Percentiles rank a stretch among this genome's conserved stretches.
These are phyloP conservation scores for Trebouxia sp. DNA, from an alignment of 139 green algal genomes.

Conservation along the genomic window DNA sequence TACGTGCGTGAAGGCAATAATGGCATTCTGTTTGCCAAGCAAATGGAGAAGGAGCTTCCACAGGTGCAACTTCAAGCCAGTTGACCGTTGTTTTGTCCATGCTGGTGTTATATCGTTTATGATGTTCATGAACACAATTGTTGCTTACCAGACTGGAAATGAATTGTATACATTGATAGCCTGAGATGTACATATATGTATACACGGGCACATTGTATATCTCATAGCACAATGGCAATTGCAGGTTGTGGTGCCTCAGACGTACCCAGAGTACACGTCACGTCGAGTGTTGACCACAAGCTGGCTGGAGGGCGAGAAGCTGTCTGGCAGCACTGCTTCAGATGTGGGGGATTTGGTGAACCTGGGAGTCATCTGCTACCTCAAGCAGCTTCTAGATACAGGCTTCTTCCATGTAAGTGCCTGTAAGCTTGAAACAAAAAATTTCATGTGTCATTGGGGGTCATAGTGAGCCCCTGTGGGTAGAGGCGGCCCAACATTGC, in stretches of 20 bases:
- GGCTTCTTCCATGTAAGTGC: conserved; percentile 59
- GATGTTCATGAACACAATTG: too few relatives aligned
- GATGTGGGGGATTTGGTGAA: conserved; percentile 95
- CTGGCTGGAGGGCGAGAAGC: conserved; percentile 86
- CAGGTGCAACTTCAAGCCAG: conserved; percentile 60
- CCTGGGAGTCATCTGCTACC: conserved; percentile 97
- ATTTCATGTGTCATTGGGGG: too few relatives aligned
- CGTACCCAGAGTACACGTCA: conserved; percentile 82
- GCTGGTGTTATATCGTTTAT: too few relatives aligned
- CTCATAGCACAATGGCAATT: too few relatives aligned
- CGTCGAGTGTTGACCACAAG: conserved; percentile 83
- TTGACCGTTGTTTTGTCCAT: too few relatives aligned
- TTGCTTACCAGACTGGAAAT: too few relatives aligned
- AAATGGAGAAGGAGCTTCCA: conserved; percentile 90
- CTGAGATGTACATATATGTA: too few relatives aligned
- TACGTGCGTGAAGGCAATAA: conserved; percentile 95
- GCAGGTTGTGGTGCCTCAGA: conserved; percentile 93
- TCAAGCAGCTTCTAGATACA: conserved; percentile 96
- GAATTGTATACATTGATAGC: too few relatives aligned
- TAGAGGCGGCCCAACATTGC: too few relatives aligned
- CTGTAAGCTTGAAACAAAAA: too few relatives aligned
- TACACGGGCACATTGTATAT: too few relatives aligned
- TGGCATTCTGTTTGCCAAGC: conserved; percentile 78
- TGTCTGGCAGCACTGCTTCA: conserved; percentile 77
- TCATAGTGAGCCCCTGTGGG: too few relatives aligned